Evolutionary conservation across 345 rosid genomes (phyloP).

Genomic region (Dipteronia sinensis): DNA sequence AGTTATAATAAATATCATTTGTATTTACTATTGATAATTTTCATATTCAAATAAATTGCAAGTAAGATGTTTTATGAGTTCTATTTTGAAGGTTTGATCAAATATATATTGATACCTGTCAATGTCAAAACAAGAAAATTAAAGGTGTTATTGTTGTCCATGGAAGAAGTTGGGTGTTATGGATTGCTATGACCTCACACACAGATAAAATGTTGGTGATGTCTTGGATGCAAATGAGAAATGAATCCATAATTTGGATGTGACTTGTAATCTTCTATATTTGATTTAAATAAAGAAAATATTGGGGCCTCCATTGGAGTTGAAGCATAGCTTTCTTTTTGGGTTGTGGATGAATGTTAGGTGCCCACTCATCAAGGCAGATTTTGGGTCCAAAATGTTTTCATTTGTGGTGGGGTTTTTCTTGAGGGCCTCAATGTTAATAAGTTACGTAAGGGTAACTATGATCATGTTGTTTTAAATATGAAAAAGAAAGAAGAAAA

Average conservation of each 20-base stretch:
- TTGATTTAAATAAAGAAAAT: not conserved
- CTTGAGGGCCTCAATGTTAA: not conserved
- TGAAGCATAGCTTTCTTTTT: not conserved
- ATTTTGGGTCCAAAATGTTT: not conserved
- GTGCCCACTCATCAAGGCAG: not conserved
- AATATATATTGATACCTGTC: not conserved
- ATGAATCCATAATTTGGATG: not conserved
- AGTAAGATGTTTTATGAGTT: too few relatives aligned
- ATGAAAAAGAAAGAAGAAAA: not conserved
- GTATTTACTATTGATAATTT: too few relatives aligned
- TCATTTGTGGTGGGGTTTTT: not conserved
- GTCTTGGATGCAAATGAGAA: too few relatives aligned
- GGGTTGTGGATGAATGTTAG: not conserved
- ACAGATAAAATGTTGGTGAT: too few relatives aligned
- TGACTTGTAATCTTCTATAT: not conserved
- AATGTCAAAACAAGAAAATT: not conserved
- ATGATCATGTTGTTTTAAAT: not conserved
- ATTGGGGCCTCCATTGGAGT: not conserved
- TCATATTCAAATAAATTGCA: too few relatives aligned
- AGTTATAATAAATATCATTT: too few relatives aligned
- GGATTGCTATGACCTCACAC: too few relatives aligned
- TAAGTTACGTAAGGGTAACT: not conserved
- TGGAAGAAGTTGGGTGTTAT: not conserved
- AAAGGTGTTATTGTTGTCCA: not conserved
- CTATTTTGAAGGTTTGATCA: too few relatives aligned